phyloP scores from a whole-genome alignment of 495 filamentous ascomycete genomes.

The Tuber borchii region DNA sequence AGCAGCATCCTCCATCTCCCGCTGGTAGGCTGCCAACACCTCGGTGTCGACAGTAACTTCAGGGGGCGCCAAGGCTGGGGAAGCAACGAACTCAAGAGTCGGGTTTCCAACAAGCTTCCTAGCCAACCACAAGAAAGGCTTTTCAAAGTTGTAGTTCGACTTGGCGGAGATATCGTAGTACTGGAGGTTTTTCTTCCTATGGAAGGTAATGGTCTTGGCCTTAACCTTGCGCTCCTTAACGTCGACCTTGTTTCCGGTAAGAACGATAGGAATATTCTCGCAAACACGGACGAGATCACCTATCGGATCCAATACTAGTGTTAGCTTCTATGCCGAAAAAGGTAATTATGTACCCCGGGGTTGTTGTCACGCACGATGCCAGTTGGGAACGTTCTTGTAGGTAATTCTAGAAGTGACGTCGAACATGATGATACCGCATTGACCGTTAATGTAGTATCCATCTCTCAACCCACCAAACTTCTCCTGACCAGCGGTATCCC shows the following conservation, averaged over 20 bases:
- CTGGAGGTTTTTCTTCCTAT: slow-evolving; percentile 99
- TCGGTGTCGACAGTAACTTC: slow-evolving; percentile 78
- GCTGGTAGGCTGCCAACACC: slow-evolving; percentile 71
- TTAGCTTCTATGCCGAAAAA: slow-evolving; percentile 22
- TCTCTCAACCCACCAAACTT: slow-evolving; percentile 99
- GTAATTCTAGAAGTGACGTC: slow-evolving; percentile 99
- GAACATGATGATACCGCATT: slow-evolving; percentile 99
- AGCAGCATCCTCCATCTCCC: slow-evolving; percentile 81
- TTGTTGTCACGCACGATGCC: slow-evolving; percentile 76
- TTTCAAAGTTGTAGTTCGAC: slow-evolving; percentile 99
- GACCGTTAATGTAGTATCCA: slow-evolving; percentile 99
- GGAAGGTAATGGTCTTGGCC: slow-evolving; percentile 99
- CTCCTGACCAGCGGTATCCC: slow-evolving; percentile 99
- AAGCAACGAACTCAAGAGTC: slow-evolving; percentile 89
- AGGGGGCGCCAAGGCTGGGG: slow-evolving; percentile 86
- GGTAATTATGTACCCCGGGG: not conserved
- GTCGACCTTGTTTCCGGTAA: slow-evolving; percentile 99
- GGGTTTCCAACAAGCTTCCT: slow-evolving; percentile 97
- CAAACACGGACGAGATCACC: slow-evolving; percentile 99
- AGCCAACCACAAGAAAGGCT: slow-evolving; percentile 99
- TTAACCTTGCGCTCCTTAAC: slow-evolving; percentile 99
- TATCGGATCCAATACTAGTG: slow-evolving; percentile 43
- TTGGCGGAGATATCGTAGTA: slow-evolving; percentile 99
- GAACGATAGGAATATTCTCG: slow-evolving; percentile 98
- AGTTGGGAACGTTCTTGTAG: slow-evolving; percentile 99